A percentile compares a stretch with the other conserved stretches of the same genome.
Conservation (phyloP, 2,329 filamentous ascomycete species). For the Verticillium tricorpus region DNA sequence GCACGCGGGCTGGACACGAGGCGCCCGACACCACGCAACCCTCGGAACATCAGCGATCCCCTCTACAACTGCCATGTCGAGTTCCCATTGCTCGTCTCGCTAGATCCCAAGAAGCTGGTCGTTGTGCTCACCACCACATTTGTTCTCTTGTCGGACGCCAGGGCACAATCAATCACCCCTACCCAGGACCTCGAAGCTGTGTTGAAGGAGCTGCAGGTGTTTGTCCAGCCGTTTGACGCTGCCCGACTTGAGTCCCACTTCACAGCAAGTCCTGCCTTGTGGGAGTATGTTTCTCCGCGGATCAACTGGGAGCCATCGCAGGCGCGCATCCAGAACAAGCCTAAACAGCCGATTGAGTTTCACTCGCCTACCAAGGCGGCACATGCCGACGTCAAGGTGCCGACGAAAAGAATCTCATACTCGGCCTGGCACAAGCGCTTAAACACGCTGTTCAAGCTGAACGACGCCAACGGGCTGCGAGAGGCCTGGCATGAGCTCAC, state of each 20-base stretch:
- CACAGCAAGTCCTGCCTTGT: conserved; percentile 3
- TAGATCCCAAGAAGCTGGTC: neutral
- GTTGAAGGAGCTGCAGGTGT: conserved; percentile 3
- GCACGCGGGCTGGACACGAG: conserved; percentile 1
- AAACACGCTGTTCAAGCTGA: conserved; percentile 3
- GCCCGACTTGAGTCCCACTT: conserved; percentile 6
- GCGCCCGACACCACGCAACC: neutral
- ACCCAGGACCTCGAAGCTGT: conserved; percentile 3
- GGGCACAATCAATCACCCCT: neutral
- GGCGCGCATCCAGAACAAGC: conserved; percentile 1
- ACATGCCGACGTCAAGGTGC: neutral
- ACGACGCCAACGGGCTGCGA: conserved; percentile 2
- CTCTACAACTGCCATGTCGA: conserved; percentile 20
- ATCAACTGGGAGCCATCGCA: conserved; percentile 7
- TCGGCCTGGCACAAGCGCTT: conserved; percentile 10
- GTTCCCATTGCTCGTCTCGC: neutral
- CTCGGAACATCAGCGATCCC: conserved; percentile 14
- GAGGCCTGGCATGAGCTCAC: conserved; percentile 26
- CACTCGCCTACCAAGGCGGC: neutral
- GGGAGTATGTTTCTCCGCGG: conserved; percentile 8
- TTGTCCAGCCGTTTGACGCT: conserved; percentile 10
- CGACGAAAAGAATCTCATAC: conserved; percentile 4
- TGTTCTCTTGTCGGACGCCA: conserved; percentile 8
- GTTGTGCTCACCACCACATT: conserved; percentile 9
- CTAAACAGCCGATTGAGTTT: neutral